Conservation (phyloP, 2,329 filamentous ascomycete species). For the Exophiala phaeomuriformis region DNA sequence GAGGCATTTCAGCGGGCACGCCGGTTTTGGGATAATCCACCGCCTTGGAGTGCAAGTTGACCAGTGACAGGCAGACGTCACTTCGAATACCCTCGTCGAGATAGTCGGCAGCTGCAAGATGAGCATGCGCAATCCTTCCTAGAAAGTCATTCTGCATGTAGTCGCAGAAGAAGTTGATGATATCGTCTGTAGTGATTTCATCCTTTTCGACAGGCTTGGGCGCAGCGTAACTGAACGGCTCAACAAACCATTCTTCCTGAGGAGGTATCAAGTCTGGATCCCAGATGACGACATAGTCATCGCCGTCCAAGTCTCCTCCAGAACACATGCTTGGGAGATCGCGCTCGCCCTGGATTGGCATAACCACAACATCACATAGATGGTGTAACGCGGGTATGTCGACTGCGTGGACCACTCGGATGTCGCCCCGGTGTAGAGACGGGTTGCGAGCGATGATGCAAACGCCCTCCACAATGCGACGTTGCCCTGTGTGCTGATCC, state of each 20-base stretch:
- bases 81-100: slow-evolving; percentile 57
- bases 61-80: slow-evolving; percentile 64
- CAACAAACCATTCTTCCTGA: slow-evolving; percentile 54
- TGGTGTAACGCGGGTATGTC: slow-evolving; percentile 66
- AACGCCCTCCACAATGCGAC: slow-evolving; percentile 62
- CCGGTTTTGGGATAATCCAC: slow-evolving; percentile 95
- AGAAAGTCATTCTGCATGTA: slow-evolving; percentile 90
- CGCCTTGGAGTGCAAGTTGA: slow-evolving; percentile 75
- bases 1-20: slow-evolving; percentile 60
- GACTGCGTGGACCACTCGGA: slow-evolving; percentile 79
- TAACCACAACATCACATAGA: slow-evolving; percentile 76
- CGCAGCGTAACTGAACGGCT: slow-evolving; percentile 69
- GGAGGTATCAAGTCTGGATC: slow-evolving; percentile 64
- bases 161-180: slow-evolving; percentile 77
- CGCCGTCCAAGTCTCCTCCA: slow-evolving; percentile 89
- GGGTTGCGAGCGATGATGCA: slow-evolving; percentile 88
- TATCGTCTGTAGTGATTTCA: slow-evolving; percentile 63
- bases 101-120: slow-evolving; percentile 68
- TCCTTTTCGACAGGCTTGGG: slow-evolving; percentile 52
- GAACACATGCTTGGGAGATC: slow-evolving; percentile 92
- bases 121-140: slow-evolving; percentile 69
- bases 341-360: slow-evolving; percentile 73
- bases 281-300: slow-evolving; percentile 95
- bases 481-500: slow-evolving; percentile 48
- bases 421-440: slow-evolving; percentile 85